Base-by-base conservation (phyloP, 306 rosid species). In the Oemleria cerasiformis region DNA sequence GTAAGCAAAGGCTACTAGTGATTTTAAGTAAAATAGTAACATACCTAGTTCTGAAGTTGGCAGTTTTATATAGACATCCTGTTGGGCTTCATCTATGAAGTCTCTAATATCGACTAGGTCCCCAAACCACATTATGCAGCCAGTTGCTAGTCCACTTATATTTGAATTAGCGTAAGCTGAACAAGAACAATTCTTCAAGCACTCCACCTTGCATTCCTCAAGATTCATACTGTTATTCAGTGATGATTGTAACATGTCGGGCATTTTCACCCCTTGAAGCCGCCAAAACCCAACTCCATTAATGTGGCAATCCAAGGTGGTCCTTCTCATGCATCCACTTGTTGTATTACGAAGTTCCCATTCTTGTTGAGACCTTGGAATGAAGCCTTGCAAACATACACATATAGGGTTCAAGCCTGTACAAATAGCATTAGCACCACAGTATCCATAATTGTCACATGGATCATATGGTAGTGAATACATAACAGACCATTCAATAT, bases 61-160 rank as follows among this genome's bases (percentile, higher is more conserved):
- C 83, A 84, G 50, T 42, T 81, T 50, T 53, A 80, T 17, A 70
- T 82, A 73, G 6, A 78, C 39, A 70, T 77, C 83, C 21, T 66
- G 72, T 7, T 73, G 75, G 0, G 80, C 61, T 23, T 47, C 38
- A 13, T 4, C 17, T 0, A 8, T 41, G 13, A 62, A 54, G 39
- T 60, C 76, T 49, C 80, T 63, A 12, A 82, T 19, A 62, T n/a
- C n/a, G n/a, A n/a, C 19, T 12, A 85, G 53, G 39, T 64, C 65
- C 7, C 72, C 87, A 21, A 78, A 83, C 90, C 90, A 82, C 70
- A 77, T 69, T 53, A 65, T 25, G 49, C 87, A 85, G 0, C 82
- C 85, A 61, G 61, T 75, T 30, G 30, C n/a, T n/a, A n/a, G n/a
- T 8, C 67, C 67, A 0, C 54, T 45, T 17, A 86, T 67, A 64